Evolutionary conservation across 306 rosid genomes (phyloP).

Genomic region (Astragalus membranaceus): DNA sequence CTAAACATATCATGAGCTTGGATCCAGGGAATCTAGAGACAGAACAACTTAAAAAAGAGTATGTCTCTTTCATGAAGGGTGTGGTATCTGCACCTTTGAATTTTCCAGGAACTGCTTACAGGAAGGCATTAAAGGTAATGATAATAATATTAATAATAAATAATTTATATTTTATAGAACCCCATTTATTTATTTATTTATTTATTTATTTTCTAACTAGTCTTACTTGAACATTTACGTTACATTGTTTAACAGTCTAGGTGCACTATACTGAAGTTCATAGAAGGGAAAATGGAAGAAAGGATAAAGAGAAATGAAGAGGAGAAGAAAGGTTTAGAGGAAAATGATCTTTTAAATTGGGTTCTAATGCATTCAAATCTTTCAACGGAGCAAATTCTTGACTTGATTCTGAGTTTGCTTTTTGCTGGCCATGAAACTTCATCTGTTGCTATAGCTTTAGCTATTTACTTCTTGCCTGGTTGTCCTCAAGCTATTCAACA

Average conservation of each 20-base stretch:
- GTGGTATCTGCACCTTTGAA: slow-evolving; percentile 76
- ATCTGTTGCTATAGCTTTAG: slow-evolving; percentile 70
- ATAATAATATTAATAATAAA: neutral
- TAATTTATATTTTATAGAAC: neutral
- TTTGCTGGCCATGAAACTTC: slow-evolving; percentile 97
- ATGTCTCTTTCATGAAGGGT: slow-evolving; percentile 88
- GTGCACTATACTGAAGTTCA: slow-evolving; percentile 41
- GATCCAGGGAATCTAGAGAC: slow-evolving; percentile 81
- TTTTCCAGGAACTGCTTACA: slow-evolving; percentile 82
- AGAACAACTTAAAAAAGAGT: slow-evolving; percentile 69
- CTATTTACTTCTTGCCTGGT: slow-evolving; percentile 63
- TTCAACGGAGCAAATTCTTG: slow-evolving; percentile 87
- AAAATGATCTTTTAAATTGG: slow-evolving; percentile 87
- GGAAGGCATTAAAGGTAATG: slow-evolving; percentile 69
- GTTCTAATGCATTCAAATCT: slow-evolving; percentile 73
- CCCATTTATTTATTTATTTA: neutral
- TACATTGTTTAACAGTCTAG: slow-evolving; percentile 28
- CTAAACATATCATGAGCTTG: slow-evolving; percentile 81
- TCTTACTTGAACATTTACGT: neutral
- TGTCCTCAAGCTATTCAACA: slow-evolving; percentile 63
- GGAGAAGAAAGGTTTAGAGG: slow-evolving; percentile 24
- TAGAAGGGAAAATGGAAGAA: slow-evolving; percentile 30
- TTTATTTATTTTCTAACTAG: neutral
- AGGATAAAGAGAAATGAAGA: slow-evolving; percentile 11
- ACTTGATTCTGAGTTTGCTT: slow-evolving; percentile 76